Evolutionary conservation across 352 stramenopile genomes (phyloP).

Genomic region (Pythium sukuiense): DNA sequence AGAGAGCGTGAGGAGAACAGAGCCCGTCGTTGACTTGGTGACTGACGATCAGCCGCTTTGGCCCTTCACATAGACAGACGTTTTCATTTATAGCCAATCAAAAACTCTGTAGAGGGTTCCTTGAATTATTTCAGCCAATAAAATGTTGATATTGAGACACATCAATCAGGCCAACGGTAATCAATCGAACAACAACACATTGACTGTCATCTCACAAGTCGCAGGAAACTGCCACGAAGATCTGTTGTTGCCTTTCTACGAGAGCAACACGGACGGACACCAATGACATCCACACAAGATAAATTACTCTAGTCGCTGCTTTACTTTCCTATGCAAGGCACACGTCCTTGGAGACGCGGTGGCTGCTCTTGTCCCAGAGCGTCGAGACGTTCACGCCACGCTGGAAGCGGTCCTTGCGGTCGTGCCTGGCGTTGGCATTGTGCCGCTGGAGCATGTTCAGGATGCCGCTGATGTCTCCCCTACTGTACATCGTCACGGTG

Average conservation of each 20-base stretch:
- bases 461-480: slow-evolving; percentile 5
- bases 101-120: not conserved
- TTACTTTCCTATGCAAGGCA: not conserved
- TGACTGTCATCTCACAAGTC: not conserved
- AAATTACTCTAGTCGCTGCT: not conserved
- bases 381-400: slow-evolving; percentile 14
- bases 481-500: slow-evolving; percentile 16
- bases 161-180: slow-evolving; percentile 6
- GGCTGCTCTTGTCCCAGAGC: slow-evolving; percentile 6
- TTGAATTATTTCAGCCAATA: slow-evolving; percentile 14
- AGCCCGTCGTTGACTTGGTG: too few species aligned
- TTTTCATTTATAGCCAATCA: slow-evolving; percentile 5
- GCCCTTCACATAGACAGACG: not conserved
- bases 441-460: slow-evolving; percentile 12
- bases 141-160: slow-evolving; percentile 3
- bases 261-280: not conserved
- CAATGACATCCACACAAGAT: not conserved
- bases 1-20: not conserved
- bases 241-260: not conserved
- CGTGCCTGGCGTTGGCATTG: slow-evolving; percentile 15
- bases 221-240: not conserved
- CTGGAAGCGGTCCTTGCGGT: slow-evolving; percentile 25
- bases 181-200: not conserved
- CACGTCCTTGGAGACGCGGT: slow-evolving; percentile 1
- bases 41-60: not conserved